Evolutionary conservation across 1,284 basidiomycete genomes (phyloP), one percentile per base, ranked within the genome.

Genomic region (Xerocomus minutiporus): DNA sequence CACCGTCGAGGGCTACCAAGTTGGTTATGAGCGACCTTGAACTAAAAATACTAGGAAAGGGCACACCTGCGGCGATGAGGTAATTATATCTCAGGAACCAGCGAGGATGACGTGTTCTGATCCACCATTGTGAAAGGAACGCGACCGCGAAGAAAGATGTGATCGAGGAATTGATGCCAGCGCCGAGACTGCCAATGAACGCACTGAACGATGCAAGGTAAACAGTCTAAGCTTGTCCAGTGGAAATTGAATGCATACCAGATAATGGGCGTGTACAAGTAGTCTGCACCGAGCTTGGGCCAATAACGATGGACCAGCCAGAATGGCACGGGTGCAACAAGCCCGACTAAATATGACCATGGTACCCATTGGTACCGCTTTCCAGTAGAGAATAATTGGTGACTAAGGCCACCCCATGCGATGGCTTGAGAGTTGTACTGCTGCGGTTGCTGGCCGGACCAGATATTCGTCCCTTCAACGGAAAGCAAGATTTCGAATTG

Each of bases 381-480:
- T 29, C 74, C 71, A 13, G 69, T 67, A 5, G 80, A 71, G 57
- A 83, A 86, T 20, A 86, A 68, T 48, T 79, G 62, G 52, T 81
- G 77, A 12, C 80, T 78, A 6, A 86, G 73, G 2, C 81, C 81
- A 72, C 85, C 84, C 84, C 57, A 86, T 60, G 82, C 78, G 31
- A 87, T 73, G 3, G 85, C 83, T 48, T 80, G 76, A 36, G 77
- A 81, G 63, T 88, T 86, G 61, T 76, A 78, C 51, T 74, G 73
- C 59, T 74, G 71, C 57, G 77, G 74, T 52, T 80, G 76, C 56
- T 79, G 76, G 0, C 81, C 81, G 26, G 78, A 81, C 84, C 84
- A 85, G 51, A 85, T 72, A 53, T 80, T 81, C 5, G 79, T 83
- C 12, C 84, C 84, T 49, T 67, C 42, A 2, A 67, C 15, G 64